Base-by-base conservation (phyloP, 768 basidiomycete species). In the Suillus occidentalis region DNA sequence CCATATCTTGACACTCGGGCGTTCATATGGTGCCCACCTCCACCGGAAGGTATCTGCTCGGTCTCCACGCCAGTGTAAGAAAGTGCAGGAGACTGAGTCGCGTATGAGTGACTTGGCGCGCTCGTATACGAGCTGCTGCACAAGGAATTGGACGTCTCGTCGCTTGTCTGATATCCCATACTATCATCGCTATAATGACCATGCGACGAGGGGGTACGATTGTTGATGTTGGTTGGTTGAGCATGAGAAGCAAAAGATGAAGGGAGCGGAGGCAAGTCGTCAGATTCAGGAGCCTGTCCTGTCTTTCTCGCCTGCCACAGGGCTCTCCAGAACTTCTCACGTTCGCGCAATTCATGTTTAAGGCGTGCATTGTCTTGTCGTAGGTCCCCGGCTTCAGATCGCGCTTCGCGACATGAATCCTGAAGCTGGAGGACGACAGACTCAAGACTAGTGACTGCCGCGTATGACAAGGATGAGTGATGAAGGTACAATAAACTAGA, bases 381-480 rank as follows among this genome's bases (percentile, higher is more conserved):
- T 69, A 91, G 80, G 43, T 88, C 87, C n/a, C 78, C 75, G 43
- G 82, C 80, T 69, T 92, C 89, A 59, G 80, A 77, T 62, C 86
- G 85, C 57, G 88, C 80, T 67, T 90, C 88, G 66, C 89, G 83
- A 73, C 88, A 89, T 12, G 91, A 90, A 63, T 92, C 92, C 72
- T 95, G 92, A 43, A 95, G 84, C 68, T 91, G 89, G 31, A 92
- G 76, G 63, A 95, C 91, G 60, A 94, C 91, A n/a, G 86, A 86
- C 76, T 94, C 92, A 61, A 94, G 81, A 71, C 87, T 93, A 28
- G 90, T 93, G 69, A 94, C 92, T 90, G 74, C 36, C 52, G 58
- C 57, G 62, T 63, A 59, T 42, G 50, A 59, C 56, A 73, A 57
- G 57, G 66, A 70, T 71, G 34, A 70, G 65, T 47, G 66, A 63